Base-by-base conservation (phyloP, 176 grass and related monocot genomes). In the Carex myosuroides region DNA sequence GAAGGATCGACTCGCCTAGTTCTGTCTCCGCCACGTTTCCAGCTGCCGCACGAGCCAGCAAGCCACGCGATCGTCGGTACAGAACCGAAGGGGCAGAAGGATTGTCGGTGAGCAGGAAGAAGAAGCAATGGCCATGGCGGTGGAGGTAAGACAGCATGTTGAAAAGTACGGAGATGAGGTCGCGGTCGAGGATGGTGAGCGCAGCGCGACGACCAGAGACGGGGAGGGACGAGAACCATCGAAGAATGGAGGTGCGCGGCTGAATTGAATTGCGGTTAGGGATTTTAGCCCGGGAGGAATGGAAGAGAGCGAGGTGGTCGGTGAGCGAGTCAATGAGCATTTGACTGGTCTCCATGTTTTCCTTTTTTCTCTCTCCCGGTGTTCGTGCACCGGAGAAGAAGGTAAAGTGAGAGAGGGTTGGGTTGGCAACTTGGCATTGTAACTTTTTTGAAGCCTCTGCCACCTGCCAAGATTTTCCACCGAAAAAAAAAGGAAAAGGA, bases 231-330 rank as follows among this genome's bases (percentile, higher is more conserved):
- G 88, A 88, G 64, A 98, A 85, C 95, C 95, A 98, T 59, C 95
- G 91, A 86, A 98, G 89, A 85, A 95, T 66, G 68, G 92, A 79
- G 53, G 92, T 46, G 72, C 95, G 92, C 6, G 95, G 92, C 22
- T 53, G 72, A 54, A 54, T 55, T 37, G 77, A 83, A 44, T 84
- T 1, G 82, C 65, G 21, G 20, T 52, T 62, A 22, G 86, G 63
- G 80, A 75, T 84, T 54, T 7, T 53, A 22, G 41, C 18, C 9
- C 41, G 41, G 11, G 89, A 70, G 58, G 89, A 70, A 86, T 95
- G 91, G 91, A 93, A 98, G 80, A 98, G 91, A 76, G 92, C 90
- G 88, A 98, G 91, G 86, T 98, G 95, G 5, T 92, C 84, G 8
- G 92, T 98, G 80, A 98, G 92, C 59, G 92, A 92, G 58, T 98